A percentile compares a stretch with the other conserved stretches of the same genome.
Conservation (phyloP, 2,329 filamentous ascomycete genomes). For the Xenoacremonium recifei region DNA sequence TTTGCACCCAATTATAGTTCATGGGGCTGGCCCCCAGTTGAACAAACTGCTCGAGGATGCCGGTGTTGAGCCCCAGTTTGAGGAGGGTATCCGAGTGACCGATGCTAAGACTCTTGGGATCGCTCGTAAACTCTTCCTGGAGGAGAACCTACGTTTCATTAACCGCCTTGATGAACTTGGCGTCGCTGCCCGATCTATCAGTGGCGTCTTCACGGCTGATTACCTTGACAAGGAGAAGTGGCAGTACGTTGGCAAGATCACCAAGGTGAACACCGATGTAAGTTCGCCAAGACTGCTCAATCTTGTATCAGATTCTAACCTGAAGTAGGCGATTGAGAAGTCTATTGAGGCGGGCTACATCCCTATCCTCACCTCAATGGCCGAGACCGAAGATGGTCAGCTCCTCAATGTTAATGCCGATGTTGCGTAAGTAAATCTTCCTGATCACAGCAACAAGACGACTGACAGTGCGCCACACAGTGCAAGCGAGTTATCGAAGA, state of each 20-base stretch:
- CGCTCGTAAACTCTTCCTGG: slow-evolving; percentile 87
- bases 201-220: slow-evolving; percentile 87
- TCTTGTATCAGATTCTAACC: not conserved
- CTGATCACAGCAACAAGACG: no score
- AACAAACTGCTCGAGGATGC: slow-evolving; percentile 88
- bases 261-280: slow-evolving; percentile 70
- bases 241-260: slow-evolving; percentile 65
- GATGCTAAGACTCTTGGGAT: slow-evolving; percentile 92
- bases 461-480: no score
- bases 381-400: slow-evolving; percentile 86
- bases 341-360: slow-evolving; percentile 89
- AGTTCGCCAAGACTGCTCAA: not conserved
- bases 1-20: slow-evolving; percentile 91
- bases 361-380: slow-evolving; percentile 94
- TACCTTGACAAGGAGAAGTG: slow-evolving; percentile 97
- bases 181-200: slow-evolving; percentile 84
- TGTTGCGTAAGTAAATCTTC: slow-evolving; percentile 56
- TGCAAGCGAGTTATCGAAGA: no score
- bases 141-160: slow-evolving; percentile 78
- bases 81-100: slow-evolving; percentile 93
- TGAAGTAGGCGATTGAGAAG: slow-evolving; percentile 75
- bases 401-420: slow-evolving; percentile 98
- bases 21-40: slow-evolving; percentile 91
- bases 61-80: slow-evolving; percentile 91
- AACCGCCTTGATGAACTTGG: slow-evolving; percentile 88